phyloP scores from a whole-genome alignment of 2,329 filamentous ascomycete genomes.

The Plectosphaerella cucumerina region DNA sequence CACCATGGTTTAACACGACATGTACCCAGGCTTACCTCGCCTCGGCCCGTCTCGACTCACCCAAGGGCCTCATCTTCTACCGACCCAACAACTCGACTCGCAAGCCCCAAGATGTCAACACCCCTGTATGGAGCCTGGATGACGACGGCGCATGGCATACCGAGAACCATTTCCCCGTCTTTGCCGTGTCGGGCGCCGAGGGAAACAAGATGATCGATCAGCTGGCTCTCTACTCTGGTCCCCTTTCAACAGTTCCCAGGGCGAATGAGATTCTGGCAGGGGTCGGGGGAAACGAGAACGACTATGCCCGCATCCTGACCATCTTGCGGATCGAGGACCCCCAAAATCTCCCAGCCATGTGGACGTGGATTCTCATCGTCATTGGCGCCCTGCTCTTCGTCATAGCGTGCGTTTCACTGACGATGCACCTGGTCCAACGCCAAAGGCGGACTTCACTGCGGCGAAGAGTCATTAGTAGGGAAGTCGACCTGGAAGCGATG shows the following conservation, averaged over 20 bases:
- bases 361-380: conserved; percentile 73
- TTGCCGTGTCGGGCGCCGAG: conserved; percentile 67
- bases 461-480: conserved; percentile 68
- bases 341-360: conserved; percentile 63
- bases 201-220: conserved; percentile 68
- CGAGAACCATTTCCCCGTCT: conserved; percentile 73
- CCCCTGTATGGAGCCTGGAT: conserved; percentile 65
- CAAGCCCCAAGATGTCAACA: conserved; percentile 62
- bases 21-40: conserved; percentile 73
- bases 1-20: conserved; percentile 74
- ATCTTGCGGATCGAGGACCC: conserved; percentile 44
- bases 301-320: conserved; percentile 59
- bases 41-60: conserved; percentile 51
- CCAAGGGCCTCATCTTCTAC: conserved; percentile 63
- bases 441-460: conserved; percentile 64
- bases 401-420: conserved; percentile 60
- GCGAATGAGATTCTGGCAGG: conserved; percentile 29
- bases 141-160: conserved; percentile 69
- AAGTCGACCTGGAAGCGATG: conserved; percentile 81
- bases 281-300: conserved; percentile 21
- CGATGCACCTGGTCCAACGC: conserved; percentile 75
- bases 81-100: conserved; percentile 49
- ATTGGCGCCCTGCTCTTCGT: conserved; percentile 67
- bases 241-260: conserved; percentile 58
- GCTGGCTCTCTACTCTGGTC: conserved; percentile 73